phyloP scores from a whole-genome alignment of 176 grass and related monocot species.

The Calamus simplicifolius region DNA sequence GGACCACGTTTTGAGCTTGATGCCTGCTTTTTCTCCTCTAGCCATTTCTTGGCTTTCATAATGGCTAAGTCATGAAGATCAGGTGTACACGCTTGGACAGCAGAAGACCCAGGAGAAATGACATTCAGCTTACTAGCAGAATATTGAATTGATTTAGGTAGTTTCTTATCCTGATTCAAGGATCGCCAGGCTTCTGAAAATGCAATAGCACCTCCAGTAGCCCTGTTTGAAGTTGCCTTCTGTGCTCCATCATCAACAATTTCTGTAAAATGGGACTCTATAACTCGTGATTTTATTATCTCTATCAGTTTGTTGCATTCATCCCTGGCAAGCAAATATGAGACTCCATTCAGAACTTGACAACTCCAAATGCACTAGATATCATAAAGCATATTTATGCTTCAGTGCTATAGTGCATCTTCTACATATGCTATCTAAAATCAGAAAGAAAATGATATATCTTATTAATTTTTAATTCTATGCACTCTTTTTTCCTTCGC shows the following conservation, averaged over 20 bases:
- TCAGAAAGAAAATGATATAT: too few relatives aligned
- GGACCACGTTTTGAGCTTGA: slow-evolving; percentile 28
- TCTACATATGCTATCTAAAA: too few relatives aligned
- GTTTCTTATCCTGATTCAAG: slow-evolving; percentile 22
- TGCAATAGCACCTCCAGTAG: slow-evolving; percentile 11
- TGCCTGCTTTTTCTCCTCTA: slow-evolving; percentile 74
- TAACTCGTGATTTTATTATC: slow-evolving; percentile 79
- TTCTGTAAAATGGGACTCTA: slow-evolving; percentile 28
- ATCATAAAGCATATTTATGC: too few relatives aligned
- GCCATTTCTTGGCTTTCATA: slow-evolving; percentile 92
- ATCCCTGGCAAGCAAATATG: slow-evolving; percentile 42
- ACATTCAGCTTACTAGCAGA: slow-evolving; percentile 22
- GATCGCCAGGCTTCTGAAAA: slow-evolving; percentile 49
- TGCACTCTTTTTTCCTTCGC: too few relatives aligned
- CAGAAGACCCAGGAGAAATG: slow-evolving; percentile 43
- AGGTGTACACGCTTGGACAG: slow-evolving; percentile 35
- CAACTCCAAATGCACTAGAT: too few relatives aligned
- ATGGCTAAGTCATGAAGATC: slow-evolving; percentile 49
- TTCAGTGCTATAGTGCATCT: too few relatives aligned
- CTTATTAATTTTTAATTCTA: too few relatives aligned
- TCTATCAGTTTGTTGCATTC: slow-evolving; percentile 72
- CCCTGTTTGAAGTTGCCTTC: slow-evolving; percentile 21
- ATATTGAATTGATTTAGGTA: slow-evolving; percentile 24
- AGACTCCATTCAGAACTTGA: slow-evolving; percentile 11
- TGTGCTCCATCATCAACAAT: slow-evolving; percentile 16